phyloP scores from a whole-genome alignment of 2,329 filamentous ascomycete genomes.

The Lachnellula cervina region DNA sequence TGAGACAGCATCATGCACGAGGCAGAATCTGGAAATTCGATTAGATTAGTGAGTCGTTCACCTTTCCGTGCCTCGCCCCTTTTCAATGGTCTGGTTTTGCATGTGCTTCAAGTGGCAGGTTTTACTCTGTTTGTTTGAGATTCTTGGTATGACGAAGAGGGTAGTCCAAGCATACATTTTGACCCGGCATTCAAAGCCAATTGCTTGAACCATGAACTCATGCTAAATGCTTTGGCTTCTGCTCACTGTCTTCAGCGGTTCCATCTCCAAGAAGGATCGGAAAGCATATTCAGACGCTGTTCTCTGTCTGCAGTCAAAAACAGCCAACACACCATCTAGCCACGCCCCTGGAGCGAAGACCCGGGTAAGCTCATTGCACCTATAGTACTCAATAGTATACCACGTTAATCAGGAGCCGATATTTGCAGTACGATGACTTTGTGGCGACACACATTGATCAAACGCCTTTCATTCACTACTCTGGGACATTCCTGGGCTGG shows the following conservation, averaged over 20 bases:
- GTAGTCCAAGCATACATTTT: too few relatives aligned
- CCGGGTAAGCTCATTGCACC: slow-evolving; percentile 18
- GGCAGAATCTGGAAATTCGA: background rate
- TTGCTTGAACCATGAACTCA: too few relatives aligned
- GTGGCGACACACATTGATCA: slow-evolving; percentile 32
- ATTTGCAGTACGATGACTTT: slow-evolving; percentile 31
- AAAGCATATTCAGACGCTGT: slow-evolving; percentile 32
- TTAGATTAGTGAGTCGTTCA: background rate
- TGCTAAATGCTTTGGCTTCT: too few relatives aligned
- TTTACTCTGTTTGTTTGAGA: background rate
- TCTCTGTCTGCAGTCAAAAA: slow-evolving; percentile 31
- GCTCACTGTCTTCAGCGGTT: background rate
- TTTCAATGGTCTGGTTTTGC: background rate
- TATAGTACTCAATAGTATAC: too few relatives aligned
- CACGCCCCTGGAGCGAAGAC: slow-evolving; percentile 30
- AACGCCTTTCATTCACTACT: slow-evolving; percentile 19
- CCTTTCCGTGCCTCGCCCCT: background rate
- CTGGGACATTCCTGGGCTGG: slow-evolving; percentile 34
- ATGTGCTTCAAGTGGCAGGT: background rate
- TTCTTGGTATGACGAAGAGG: background rate
- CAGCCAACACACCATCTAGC: slow-evolving; percentile 19
- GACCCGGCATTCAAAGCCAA: too few relatives aligned
- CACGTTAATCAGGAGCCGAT: background rate
- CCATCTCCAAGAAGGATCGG: background rate
- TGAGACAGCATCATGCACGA: background rate